These are phyloP conservation scores for Teunomyces cretensis DNA, from an alignment of 805 yeast species.

Conservation along the genomic window DNA sequence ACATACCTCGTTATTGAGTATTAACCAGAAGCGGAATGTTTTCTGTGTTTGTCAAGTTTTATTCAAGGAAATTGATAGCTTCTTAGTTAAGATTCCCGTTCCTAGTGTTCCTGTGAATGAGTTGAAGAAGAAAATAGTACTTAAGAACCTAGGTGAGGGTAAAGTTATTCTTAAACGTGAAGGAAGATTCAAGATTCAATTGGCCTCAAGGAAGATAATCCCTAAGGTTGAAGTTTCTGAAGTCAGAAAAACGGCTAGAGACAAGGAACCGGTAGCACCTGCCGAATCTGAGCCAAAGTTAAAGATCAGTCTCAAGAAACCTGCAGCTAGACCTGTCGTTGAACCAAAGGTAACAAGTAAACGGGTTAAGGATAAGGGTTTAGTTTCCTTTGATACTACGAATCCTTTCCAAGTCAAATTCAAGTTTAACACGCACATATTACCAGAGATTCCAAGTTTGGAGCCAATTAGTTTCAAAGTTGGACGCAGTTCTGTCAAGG, in stretches of 20 bases:
- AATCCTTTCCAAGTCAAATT: slow-evolving; percentile 7
- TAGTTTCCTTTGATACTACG: not conserved
- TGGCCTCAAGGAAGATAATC: slow-evolving; percentile 26
- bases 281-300: slow-evolving; percentile 15
- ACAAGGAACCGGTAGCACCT: not conserved
- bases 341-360: not conserved
- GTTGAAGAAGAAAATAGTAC: slow-evolving; percentile 56
- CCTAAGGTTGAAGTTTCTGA: slow-evolving; percentile 8
- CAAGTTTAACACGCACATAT: slow-evolving; percentile 11
- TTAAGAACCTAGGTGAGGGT: slow-evolving; percentile 53
- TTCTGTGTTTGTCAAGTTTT: slow-evolving; percentile 67
- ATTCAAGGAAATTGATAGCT: slow-evolving; percentile 58
- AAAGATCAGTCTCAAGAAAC: slow-evolving; percentile 3
- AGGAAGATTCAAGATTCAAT: slow-evolving; percentile 54
- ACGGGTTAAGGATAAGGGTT: not conserved
- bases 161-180: slow-evolving; percentile 61
- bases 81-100: slow-evolving; percentile 59
- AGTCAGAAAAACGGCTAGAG: slow-evolving; percentile 1
- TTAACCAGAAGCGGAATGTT: slow-evolving; percentile 59
- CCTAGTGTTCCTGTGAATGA: slow-evolving; percentile 57
- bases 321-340: not conserved
- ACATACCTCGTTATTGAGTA: slow-evolving; percentile 58
- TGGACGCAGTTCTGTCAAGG: slow-evolving; percentile 6
- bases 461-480: slow-evolving; percentile 4
- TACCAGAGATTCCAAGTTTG: slow-evolving; percentile 6